Evolutionary conservation across 306 rosid species (phyloP).

Genomic region (Albizia julibrissin): DNA sequence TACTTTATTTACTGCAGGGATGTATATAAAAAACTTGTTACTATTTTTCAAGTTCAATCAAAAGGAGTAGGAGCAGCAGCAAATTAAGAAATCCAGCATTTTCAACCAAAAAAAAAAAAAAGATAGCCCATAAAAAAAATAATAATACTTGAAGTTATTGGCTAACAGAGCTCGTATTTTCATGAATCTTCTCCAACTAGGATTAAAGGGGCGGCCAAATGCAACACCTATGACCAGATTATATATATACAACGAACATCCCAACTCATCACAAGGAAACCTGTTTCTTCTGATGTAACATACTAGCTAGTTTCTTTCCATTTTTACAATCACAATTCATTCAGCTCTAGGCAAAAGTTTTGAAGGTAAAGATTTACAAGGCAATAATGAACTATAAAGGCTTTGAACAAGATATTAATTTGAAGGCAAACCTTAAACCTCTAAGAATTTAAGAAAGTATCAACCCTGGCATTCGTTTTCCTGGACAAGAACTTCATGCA

Average conservation of each 20-base stretch:
- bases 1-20: too few relatives aligned
- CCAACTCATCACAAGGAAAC: not conserved
- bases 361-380: constrained; percentile 34
- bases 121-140: not conserved
- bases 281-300: not conserved
- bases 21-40: too few relatives aligned
- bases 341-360: constrained; percentile 8
- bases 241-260: not conserved
- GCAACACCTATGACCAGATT: not conserved
- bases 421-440: constrained; percentile 28
- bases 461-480: constrained; percentile 42
- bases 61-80: not conserved
- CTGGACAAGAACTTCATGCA: constrained; percentile 62
- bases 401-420: constrained; percentile 5
- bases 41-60: not conserved
- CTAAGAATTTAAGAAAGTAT: constrained; percentile 36
- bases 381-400: not conserved
- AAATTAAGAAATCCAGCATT: not conserved
- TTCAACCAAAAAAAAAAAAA: not conserved
- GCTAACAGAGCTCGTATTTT: not conserved
- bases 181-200: not conserved
- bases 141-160: not conserved
- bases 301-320: not conserved
- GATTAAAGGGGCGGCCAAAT: not conserved
- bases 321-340: not conserved